Base-by-base conservation (phyloP, 139 green algal species). In the Micromonas commoda region DNA sequence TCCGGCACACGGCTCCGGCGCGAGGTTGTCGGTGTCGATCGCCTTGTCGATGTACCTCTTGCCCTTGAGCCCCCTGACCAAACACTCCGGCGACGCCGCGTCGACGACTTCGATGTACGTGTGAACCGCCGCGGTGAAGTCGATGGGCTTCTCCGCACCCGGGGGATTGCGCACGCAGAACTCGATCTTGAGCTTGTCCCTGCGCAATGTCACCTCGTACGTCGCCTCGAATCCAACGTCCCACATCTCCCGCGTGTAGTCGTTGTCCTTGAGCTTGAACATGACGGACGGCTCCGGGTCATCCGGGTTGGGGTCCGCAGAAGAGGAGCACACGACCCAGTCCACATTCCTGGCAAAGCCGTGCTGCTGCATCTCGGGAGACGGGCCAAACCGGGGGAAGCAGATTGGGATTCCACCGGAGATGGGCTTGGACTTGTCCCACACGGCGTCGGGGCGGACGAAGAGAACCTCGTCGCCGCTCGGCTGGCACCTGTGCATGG, bases 381-480 rank as follows among this genome's bases (percentile, higher is more conserved):
- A 91, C 1, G 94, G 94, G 6, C 94, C 94, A 83, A 98, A 98
- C 86, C 97, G 91, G 16, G 95, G 95, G 83, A 99, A 99, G 91
- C 95, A 99, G 79, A 94, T 89, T 1, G 95, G 95, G 35, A 98
- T 90, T 69, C 95, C 95, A 24, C 73, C 70, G 19, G 16, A 28
- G 67, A 87, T 82, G 64, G 92, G 91, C 86, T 97, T 97, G 35
- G 78, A 86, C 71, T 92, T 93, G 83, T 97, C 93, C 73, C 97
- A 98, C 52, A 93, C 88, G 33, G 95, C 94, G 77, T 99, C 95
- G 6, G 95, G 93, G 2, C 94, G 85, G 34, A 97, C 87, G 77
- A 95, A 98, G 29, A 99, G 87, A 28, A 98, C 86, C 79, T 99
- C 94, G 64, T 95, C 88, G 0, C 91, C 92, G 35, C 37, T 88